Conservation (phyloP, 2,329 filamentous ascomycete species). For the Aspergillus awamori region DNA sequence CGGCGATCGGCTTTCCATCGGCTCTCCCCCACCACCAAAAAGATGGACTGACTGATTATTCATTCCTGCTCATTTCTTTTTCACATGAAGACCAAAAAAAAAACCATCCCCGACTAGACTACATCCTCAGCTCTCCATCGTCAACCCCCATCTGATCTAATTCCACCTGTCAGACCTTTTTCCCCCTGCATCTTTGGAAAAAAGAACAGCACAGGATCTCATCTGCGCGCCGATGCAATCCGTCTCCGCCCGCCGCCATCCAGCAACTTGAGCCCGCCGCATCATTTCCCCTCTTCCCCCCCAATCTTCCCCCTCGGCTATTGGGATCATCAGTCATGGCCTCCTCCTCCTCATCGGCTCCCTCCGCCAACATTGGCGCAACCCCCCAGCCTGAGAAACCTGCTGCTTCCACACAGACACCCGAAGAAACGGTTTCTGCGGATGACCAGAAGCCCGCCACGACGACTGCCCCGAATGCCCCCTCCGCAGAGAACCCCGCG, state of each 20-base stretch:
- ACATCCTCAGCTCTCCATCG: neutral
- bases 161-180: neutral
- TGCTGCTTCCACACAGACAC: slow-evolving; percentile 2
- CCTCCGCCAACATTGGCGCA: slow-evolving; percentile 11
- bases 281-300: slow-evolving; percentile 5
- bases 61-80: neutral
- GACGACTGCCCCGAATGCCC: neutral
- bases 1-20: slow-evolving; percentile 10
- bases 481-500: neutral
- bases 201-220: neutral
- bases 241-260: neutral
- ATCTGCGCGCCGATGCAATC: neutral
- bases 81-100: slow-evolving; percentile 1
- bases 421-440: slow-evolving; percentile 6
- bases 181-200: neutral
- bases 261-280: neutral
- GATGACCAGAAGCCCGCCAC: neutral
- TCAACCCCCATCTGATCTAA: neutral
- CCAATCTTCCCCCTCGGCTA: slow-evolving; percentile 2
- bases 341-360: slow-evolving; percentile 18
- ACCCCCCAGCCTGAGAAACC: slow-evolving; percentile 1
- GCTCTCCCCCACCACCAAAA: neutral
- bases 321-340: slow-evolving; percentile 11
- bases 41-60: slow-evolving; percentile 10
- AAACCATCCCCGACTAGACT: no score